Evolutionary conservation across 495 filamentous ascomycete species (phyloP).

Genomic region (Staphylotrichum tortipilum): DNA sequence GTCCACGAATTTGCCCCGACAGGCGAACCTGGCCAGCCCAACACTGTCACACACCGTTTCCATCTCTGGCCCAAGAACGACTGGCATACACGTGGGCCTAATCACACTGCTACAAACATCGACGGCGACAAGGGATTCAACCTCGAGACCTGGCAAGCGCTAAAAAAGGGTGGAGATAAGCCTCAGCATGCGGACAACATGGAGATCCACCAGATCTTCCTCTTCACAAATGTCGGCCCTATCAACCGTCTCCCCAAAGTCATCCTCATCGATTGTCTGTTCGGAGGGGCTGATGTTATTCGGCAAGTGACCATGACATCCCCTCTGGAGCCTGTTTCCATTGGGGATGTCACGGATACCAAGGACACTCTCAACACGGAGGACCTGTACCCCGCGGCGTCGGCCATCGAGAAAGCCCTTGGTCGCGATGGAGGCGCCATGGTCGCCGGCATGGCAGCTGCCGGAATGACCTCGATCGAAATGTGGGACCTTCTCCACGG

Average conservation of each 20-base stretch:
- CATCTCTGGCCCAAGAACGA: not conserved
- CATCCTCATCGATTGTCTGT: not conserved
- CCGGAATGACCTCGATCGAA: not conserved
- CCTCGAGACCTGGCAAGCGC: not conserved
- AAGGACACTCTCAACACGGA: not conserved
- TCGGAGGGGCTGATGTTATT: not conserved
- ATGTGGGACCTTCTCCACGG: not conserved
- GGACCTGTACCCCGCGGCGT: not conserved
- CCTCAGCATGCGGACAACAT: not conserved
- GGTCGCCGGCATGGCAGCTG: not conserved
- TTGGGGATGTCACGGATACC: not conserved
- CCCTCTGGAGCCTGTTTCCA: not conserved
- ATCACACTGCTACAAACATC: not conserved
- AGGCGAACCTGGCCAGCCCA: not conserved
- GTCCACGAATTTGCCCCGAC: not conserved
- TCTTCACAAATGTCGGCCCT: not conserved
- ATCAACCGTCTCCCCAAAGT: not conserved
- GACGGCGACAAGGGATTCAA: not conserved
- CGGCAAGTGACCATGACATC: not conserved
- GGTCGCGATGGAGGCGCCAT: not conserved
- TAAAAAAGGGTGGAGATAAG: not conserved
- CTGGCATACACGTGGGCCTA: not conserved
- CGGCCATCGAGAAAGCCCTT: not conserved
- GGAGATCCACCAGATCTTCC: not conserved
- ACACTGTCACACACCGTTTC: not conserved